A percentile compares a stretch with the other conserved stretches of the same genome.
Evolutionary conservation across 2,329 filamentous ascomycete species (phyloP).

Genomic region (Aureobasidium subglaciale): DNA sequence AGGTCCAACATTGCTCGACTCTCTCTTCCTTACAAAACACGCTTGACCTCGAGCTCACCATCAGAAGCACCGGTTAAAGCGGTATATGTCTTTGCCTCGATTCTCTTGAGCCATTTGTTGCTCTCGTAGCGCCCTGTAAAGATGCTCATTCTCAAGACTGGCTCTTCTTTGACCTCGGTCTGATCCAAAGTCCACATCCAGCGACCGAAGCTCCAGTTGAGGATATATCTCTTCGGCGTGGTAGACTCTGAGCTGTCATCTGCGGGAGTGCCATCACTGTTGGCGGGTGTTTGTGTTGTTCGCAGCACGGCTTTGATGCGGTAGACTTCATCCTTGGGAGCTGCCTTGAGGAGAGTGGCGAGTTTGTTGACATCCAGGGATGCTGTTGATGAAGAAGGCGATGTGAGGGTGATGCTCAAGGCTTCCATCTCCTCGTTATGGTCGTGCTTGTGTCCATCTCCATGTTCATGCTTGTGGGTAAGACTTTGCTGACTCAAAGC

Average conservation of each 20-base stretch:
- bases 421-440: conserved; percentile 89
- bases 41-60: conserved; percentile 46
- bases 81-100: conserved; percentile 42
- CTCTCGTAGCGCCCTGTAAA: conserved; percentile 68
- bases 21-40: conserved; percentile 24
- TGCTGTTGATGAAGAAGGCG: conserved; percentile 20
- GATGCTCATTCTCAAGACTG: conserved; percentile 63
- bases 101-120: conserved; percentile 67
- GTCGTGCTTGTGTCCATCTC: conserved; percentile 36
- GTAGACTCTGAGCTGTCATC: conserved; percentile 27
- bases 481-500: conserved; percentile 32
- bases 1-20: not conserved
- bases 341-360: conserved; percentile 58
- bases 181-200: conserved; percentile 76
- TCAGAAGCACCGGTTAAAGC: conserved; percentile 24
- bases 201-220: conserved; percentile 96
- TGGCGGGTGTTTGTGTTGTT: conserved; percentile 32
- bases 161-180: conserved; percentile 20
- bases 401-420: conserved; percentile 61
- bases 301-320: conserved; percentile 74
- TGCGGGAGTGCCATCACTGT: conserved; percentile 20
- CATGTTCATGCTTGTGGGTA: conserved; percentile 34
- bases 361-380: conserved; percentile 52
- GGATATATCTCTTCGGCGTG: conserved; percentile 60
- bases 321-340: conserved; percentile 91